Evolutionary conservation across 2,329 filamentous ascomycete species (phyloP), one percentile per base, ranked within the genome.

Genomic region (Penicillium aurantiogriseum): DNA sequence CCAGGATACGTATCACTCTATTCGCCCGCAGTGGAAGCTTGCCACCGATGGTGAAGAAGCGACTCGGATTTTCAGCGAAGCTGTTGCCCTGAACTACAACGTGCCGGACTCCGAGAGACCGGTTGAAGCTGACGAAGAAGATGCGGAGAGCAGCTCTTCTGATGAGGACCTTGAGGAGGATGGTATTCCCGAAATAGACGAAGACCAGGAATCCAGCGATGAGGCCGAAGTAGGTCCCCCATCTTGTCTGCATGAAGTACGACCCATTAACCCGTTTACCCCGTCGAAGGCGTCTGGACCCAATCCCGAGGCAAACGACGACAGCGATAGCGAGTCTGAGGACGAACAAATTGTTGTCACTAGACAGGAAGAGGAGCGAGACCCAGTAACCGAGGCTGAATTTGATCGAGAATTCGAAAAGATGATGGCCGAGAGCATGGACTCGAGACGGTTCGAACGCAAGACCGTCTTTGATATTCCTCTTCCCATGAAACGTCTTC

Each of bases 351-450:
- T 97, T 65, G 85, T 97, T 43, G 93, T 99, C 47, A 95, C 91
- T 44, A 87, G 92, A 59, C 88, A 93, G 69, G 90, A 96, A 73
- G 91, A 97, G 71, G 85, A 93, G 67, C 83, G 92, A 56, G 92
- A 99, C 64, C 92, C 93, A 0, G 92, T 97, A 76, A 91, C 89
- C 40, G 94, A 99, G 70, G 94, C 93, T 7, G 94, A 99, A 42
- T 99, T 99, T 72, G 95, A 99, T 71, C 90, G 93, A 67, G 94
- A 97, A 76, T 94, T 96, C 74, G 92, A 94, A 38, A 97, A 96
- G 76, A 90, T 99, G 85, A 97, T 99, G 93, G 85, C 92, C 50
- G 94, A 99, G 75, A 97, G 93, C 77, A 80, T 96, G 68, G 94
- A 99, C 66, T 95, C 93, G 5, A 87, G 94, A 67, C 97, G 96